These are phyloP conservation scores for Funneliformis mosseae DNA, from an alignment of 192 early-diverging fungal species.

Conservation along the genomic window DNA sequence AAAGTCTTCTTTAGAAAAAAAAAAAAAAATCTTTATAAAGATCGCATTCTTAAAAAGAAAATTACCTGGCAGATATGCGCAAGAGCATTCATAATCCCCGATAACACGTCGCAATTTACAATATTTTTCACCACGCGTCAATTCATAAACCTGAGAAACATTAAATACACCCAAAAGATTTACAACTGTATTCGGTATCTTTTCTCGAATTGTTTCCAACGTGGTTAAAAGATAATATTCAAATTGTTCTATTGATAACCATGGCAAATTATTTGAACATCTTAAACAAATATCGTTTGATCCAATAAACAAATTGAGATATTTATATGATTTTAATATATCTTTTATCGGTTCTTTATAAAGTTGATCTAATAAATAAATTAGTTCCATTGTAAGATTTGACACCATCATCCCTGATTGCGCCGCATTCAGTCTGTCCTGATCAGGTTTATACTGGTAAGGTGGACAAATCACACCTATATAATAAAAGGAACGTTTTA, in stretches of 20 bases:
- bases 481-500: neutral
- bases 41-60: conserved; percentile 41
- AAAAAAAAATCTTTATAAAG: conserved; percentile 37
- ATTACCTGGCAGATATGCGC: conserved; percentile 14
- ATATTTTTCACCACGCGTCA: conserved; percentile 9
- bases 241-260: conserved; percentile 34
- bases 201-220: conserved; percentile 39
- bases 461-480: conserved; percentile 10
- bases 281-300: conserved; percentile 59
- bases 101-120: conserved; percentile 32
- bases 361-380: conserved; percentile 47
- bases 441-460: conserved; percentile 9
- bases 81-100: conserved; percentile 7
- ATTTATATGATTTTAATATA: conserved; percentile 40
- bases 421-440: conserved; percentile 52
- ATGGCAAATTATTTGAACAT: conserved; percentile 35
- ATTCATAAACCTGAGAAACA: conserved; percentile 42
- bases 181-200: conserved; percentile 49
- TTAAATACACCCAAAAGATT: conserved; percentile 45
- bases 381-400: conserved; percentile 50
- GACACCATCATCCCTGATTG: conserved; percentile 53
- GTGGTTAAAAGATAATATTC: conserved; percentile 36
- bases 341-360: conserved; percentile 14
- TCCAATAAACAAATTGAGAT: conserved; percentile 59
- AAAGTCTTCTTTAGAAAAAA: conserved; percentile 23